Evolutionary conservation across 2,329 filamentous ascomycete species (phyloP), one percentile per base, ranked within the genome.

Genomic region (Fusarium fracticaudum): DNA sequence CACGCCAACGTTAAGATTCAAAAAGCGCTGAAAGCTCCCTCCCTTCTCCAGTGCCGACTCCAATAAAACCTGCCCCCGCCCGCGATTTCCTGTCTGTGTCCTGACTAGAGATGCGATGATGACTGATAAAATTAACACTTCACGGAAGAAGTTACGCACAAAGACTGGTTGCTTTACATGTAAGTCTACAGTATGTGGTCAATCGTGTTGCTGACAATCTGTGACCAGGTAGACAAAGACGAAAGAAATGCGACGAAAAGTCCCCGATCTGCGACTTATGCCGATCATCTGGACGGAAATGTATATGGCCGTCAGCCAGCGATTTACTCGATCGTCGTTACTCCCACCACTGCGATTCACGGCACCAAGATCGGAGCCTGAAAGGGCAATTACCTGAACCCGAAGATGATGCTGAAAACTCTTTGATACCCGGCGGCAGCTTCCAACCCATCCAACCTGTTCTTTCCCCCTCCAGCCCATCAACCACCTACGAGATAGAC

Each of bases 121-220:
- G 26, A 54, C 18, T 2, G 26, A 33, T 12, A 55, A 29, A 37
- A 37, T 22, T 8, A 73, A 64, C 53, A 63, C 29, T n/a, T 35
- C 65, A 0, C 53, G 58, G 45, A 45, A 40, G 12, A 68, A 55
- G 33, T 22, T 75, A 5, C 73, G 73, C 22, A 71, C 69, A 33
- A 75, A 75, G 31, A 75, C 73, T 18, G 73, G 73, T 5, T 75
- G 73, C 20, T 61, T 75, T 7, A 75, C 69, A 15, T 75, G 72
- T 75, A 62, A 53, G 17, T 22, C 3, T 8, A 35, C 5, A 12
- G 9, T 10, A 18, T 14, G 1, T 6, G 13, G 7, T n/a, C 13
- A 3, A 11, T 17, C 17, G 9, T 22, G 4, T 5, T 13, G 8
- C 50, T 67, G 13, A 45, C 37, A 10, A 4, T 3, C 10, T 3